Evolutionary conservation across 306 rosid species (phyloP).

Genomic region (Senna tora): DNA sequence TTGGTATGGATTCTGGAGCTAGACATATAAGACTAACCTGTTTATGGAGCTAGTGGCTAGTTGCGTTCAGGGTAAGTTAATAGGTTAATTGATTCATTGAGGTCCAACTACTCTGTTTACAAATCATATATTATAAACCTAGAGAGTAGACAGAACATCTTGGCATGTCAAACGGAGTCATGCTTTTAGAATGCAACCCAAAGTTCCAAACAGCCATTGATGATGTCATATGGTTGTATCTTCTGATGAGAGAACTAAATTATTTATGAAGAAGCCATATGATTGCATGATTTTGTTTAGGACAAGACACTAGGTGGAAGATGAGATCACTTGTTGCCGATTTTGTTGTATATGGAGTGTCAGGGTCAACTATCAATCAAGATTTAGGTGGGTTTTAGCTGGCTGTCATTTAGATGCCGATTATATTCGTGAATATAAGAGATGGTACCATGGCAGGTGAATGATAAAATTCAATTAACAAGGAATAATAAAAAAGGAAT

Average conservation of each 20-base stretch:
- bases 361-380: not conserved
- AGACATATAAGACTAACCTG: not conserved
- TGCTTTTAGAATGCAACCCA: not conserved
- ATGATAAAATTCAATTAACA: not conserved
- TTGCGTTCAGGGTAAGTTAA: not conserved
- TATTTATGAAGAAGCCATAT: not conserved
- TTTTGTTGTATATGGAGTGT: not conserved
- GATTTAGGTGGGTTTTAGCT: not conserved
- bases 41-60: not conserved
- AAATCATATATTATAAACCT: not conserved
- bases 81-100: not conserved
- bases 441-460: not conserved
- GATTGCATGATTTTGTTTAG: not conserved
- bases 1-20: not conserved
- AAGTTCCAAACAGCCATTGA: not conserved
- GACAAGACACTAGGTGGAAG: not conserved
- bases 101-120: not conserved
- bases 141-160: not conserved
- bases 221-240: slow-evolving; percentile 2
- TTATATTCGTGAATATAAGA: not conserved
- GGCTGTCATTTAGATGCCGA: not conserved
- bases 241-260: not conserved
- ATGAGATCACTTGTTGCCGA: not conserved
- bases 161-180: not conserved
- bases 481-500: not conserved